Conservation (phyloP, 371 early-diverging fungal genomes). For the Zychaea mexicana region DNA sequence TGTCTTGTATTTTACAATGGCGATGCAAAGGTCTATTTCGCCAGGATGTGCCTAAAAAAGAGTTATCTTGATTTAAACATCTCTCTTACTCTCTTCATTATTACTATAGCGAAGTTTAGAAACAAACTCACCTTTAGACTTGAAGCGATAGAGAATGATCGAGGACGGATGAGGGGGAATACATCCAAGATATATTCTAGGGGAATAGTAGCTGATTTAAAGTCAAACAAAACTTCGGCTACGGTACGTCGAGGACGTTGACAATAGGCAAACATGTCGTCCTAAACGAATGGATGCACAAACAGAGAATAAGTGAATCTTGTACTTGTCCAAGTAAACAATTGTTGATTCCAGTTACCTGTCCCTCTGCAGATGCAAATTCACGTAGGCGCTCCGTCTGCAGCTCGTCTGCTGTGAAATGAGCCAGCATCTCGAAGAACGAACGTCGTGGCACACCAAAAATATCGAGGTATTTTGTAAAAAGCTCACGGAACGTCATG, state of each 20-base stretch:
- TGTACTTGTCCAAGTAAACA: too few relatives aligned
- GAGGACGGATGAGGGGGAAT: constrained; percentile 75
- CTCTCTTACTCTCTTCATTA: not conserved
- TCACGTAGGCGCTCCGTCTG: constrained; percentile 83
- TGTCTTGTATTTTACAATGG: constrained; percentile 86
- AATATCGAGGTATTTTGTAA: constrained; percentile 77
- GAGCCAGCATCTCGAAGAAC: constrained; percentile 85
- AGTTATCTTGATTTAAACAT: not conserved
- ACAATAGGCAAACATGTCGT: constrained; percentile 86
- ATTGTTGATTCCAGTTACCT: constrained; percentile 35
- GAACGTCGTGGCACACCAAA: constrained; percentile 85
- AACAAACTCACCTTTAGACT: constrained; percentile 28
- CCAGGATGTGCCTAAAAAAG: constrained; percentile 40
- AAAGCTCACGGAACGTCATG: constrained; percentile 72
- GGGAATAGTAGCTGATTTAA: constrained; percentile 72
- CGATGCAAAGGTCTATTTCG: constrained; percentile 77
- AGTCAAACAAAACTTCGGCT: constrained; percentile 85
- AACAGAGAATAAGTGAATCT: too few relatives aligned
- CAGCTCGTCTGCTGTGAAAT: constrained; percentile 72
- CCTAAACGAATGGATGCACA: too few relatives aligned
- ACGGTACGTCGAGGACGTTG: constrained; percentile 78
- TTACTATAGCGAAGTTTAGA: not conserved
- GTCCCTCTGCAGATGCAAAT: constrained; percentile 79
- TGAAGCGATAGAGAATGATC: constrained; percentile 86
- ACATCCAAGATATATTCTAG: constrained; percentile 83